Percentiles rank a stretch among this genome's conserved stretches.
phyloP scores from a whole-genome alignment of 345 rosid genomes.

The Cardiospermum halicacabum region DNA sequence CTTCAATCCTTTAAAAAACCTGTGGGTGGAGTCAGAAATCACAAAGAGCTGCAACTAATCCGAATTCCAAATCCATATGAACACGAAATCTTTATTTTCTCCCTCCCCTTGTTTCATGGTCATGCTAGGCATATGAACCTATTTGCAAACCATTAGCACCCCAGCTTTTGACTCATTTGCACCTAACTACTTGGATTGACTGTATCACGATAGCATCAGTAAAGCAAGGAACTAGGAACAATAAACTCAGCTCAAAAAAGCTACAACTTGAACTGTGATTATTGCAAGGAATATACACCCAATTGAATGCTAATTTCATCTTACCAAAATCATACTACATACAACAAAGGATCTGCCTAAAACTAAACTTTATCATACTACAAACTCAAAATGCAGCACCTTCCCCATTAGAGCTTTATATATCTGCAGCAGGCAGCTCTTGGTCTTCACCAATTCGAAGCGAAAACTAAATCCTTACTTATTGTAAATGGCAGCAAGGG shows the following conservation, averaged over 20 bases:
- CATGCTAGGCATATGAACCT: too few species aligned
- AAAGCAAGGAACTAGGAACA: neutral
- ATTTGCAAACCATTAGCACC: too few species aligned
- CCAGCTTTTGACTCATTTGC: too few species aligned
- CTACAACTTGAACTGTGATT: neutral
- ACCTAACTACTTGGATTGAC: too few species aligned
- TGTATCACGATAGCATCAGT: too few species aligned
- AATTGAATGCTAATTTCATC: neutral
- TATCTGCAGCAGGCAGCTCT: conserved; percentile 3
- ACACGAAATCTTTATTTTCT: too few species aligned
- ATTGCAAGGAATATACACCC: neutral
- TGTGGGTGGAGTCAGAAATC: too few species aligned
- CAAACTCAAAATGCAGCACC: conserved; percentile 1
- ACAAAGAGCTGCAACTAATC: too few species aligned
- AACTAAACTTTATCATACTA: neutral
- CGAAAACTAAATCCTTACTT: conserved; percentile 17
- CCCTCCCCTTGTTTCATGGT: too few species aligned
- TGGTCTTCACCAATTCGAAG: neutral
- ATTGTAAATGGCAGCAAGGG: conserved; percentile 18
- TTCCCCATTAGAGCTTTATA: neutral
- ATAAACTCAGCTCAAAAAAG: neutral
- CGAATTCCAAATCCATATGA: too few species aligned
- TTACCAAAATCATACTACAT: conserved; percentile 13
- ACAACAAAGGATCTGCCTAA: conserved; percentile 1
- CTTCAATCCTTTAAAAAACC: too few species aligned